These are phyloP conservation scores for Pittosporum tobira DNA, from an alignment of 129 eudicot genomes.

Conservation along the genomic window DNA sequence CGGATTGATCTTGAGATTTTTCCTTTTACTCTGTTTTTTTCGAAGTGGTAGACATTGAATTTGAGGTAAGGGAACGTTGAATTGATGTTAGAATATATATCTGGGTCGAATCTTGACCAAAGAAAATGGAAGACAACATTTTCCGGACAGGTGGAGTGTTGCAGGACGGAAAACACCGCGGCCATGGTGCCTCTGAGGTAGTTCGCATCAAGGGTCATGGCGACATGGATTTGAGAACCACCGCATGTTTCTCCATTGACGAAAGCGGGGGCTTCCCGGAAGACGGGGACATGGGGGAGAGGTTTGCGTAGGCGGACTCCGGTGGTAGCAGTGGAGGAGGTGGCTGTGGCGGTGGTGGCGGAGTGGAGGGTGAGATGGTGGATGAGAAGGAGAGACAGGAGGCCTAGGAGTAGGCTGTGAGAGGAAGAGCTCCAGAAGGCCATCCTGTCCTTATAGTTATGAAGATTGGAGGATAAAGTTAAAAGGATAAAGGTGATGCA, in stretches of 20 bases:
- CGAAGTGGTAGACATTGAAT: slow-evolving; percentile 28
- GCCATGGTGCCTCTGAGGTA: slow-evolving; percentile 49
- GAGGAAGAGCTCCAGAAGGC: slow-evolving; percentile 35
- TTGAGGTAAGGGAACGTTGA: slow-evolving; percentile 33
- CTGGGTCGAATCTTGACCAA: slow-evolving; percentile 24
- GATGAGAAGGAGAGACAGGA: slow-evolving; percentile 53
- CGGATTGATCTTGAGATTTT: slow-evolving; percentile 40
- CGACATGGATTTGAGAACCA: slow-evolving; percentile 27
- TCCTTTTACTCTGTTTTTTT: slow-evolving; percentile 30
- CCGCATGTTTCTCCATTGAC: slow-evolving; percentile 33
- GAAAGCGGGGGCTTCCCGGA: slow-evolving; percentile 51
- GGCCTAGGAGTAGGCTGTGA: slow-evolving; percentile 40
- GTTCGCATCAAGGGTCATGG: slow-evolving; percentile 46
- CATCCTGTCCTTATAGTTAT: slow-evolving; percentile 46
- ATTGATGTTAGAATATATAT: slow-evolving; percentile 21
- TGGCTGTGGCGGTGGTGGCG: slow-evolving; percentile 10
- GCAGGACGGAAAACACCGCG: slow-evolving; percentile 39
- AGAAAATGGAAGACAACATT: slow-evolving; percentile 40
- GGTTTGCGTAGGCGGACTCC: slow-evolving; percentile 22
- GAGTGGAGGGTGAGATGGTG: too few species aligned
- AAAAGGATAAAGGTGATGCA: slow-evolving; percentile 22
- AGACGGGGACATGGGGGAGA: slow-evolving; percentile 18
- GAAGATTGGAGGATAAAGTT: slow-evolving; percentile 6
- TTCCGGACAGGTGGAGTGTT: slow-evolving; percentile 50
- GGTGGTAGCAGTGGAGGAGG: slow-evolving; percentile 25